These are phyloP conservation scores for Neopestalotiopsis rosae DNA, from an alignment of 2,329 filamentous ascomycete species.

Conservation along the genomic window DNA sequence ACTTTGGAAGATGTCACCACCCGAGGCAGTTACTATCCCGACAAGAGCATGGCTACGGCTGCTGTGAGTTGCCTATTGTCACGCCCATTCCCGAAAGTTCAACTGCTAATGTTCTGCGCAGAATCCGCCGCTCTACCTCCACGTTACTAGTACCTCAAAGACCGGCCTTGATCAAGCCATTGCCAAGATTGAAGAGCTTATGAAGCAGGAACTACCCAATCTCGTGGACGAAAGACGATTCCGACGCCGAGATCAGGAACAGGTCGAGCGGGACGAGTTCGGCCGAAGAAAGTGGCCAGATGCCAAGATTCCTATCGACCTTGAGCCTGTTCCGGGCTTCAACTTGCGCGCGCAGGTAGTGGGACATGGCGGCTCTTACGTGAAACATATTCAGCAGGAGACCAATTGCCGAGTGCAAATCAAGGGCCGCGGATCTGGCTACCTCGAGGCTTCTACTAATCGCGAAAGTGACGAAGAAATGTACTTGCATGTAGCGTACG, in stretches of 20 bases:
- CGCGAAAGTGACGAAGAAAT: slow-evolving; percentile 93
- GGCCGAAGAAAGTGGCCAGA: slow-evolving; percentile 98
- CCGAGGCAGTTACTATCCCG: slow-evolving; percentile 93
- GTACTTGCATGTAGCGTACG: slow-evolving; percentile 94
- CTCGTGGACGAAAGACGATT: slow-evolving; percentile 94
- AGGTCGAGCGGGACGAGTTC: slow-evolving; percentile 87
- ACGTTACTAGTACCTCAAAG: slow-evolving; percentile 92
- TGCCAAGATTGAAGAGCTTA: slow-evolving; percentile 88
- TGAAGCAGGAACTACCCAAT: slow-evolving; percentile 94
- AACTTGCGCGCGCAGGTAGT: slow-evolving; percentile 97
- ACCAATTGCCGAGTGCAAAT: slow-evolving; percentile 97
- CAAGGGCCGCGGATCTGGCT: slow-evolving; percentile 94
- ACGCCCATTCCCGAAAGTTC: slow-evolving; percentile 70
- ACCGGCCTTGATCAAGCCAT: slow-evolving; percentile 90
- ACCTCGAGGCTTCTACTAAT: slow-evolving; percentile 87
- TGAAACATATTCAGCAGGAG: slow-evolving; percentile 97
- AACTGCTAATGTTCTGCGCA: slow-evolving; percentile 71
- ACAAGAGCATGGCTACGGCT: slow-evolving; percentile 95
- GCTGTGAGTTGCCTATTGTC: slow-evolving; percentile 65
- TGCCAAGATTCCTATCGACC: slow-evolving; percentile 87
- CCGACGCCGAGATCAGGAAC: slow-evolving; percentile 79
- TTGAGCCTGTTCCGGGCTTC: slow-evolving; percentile 92
- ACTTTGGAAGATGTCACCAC: slow-evolving; percentile 94
- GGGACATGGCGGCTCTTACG: slow-evolving; percentile 90
- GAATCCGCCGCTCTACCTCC: slow-evolving; percentile 93